These are phyloP conservation scores for Fimicolochytrium jonesii DNA, from an alignment of 192 early-diverging fungal genomes.

Conservation along the genomic window DNA sequence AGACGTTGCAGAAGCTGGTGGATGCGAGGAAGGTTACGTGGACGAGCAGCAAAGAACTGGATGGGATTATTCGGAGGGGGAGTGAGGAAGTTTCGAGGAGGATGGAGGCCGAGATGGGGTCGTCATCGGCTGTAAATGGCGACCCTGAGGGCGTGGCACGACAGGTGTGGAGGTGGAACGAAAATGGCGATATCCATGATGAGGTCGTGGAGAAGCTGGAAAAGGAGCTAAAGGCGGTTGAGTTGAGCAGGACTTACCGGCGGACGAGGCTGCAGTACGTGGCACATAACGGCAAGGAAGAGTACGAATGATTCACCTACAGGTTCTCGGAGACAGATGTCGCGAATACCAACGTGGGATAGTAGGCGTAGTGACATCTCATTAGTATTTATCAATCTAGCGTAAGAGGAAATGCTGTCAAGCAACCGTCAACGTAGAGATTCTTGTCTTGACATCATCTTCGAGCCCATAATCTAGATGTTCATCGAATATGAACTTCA, in stretches of 20 bases:
- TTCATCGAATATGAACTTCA: no score
- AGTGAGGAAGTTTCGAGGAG: conserved; percentile 21
- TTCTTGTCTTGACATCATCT: no score
- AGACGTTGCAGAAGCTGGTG: conserved; percentile 29
- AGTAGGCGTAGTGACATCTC: no score
- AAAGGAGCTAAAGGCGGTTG: conserved; percentile 33
- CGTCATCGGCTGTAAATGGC: background rate
- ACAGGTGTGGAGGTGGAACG: conserved; percentile 32
- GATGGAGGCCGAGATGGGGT: background rate
- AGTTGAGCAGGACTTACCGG: conserved; percentile 38
- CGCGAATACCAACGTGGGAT: no score
- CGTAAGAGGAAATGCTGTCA: no score
- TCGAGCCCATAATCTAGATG: no score
- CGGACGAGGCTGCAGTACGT: conserved; percentile 37
- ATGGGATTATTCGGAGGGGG: conserved; percentile 4
- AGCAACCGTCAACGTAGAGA: no score
- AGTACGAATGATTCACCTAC: background rate
- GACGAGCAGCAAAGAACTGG: conserved; percentile 29
- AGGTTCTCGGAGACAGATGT: background rate
- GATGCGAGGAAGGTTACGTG: conserved; percentile 32
- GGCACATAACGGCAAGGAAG: conserved; percentile 21
- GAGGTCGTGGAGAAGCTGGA: conserved; percentile 39
- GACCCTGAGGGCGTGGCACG: no score
- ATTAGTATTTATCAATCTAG: no score
- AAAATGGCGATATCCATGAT: conserved; percentile 42